Base-by-base conservation (phyloP, 176 grass and related monocot species). In the Cenchrus americanus region DNA sequence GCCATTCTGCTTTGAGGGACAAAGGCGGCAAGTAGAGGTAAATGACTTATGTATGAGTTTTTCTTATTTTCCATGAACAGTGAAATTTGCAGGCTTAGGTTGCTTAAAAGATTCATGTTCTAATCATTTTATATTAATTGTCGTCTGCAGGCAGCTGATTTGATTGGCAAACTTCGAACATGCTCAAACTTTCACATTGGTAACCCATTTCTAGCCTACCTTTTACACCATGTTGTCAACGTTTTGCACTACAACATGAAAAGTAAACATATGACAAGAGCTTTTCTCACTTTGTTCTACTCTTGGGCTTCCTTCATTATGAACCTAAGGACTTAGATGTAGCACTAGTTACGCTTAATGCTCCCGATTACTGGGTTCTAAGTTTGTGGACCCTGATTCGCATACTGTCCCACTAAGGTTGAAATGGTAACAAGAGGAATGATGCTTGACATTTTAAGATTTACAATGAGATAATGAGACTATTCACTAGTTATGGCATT, bases 1-100 rank as follows among this genome's bases (percentile, higher is more conserved):
- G 83, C 96, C 96, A 42, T 98, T 98, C 73, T 90, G 85, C 82
- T 98, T 98, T 49, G 96, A 98, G 85, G 96, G 93, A 84, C 84
- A 92, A 90, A 95, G 85, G 79, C 93, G 93, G 15, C 93, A 88
- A 85, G 46, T 85, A 69, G 93, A 98, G 91, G 96, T 98, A 84
- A 41, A 47, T 32, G 74, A 43, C 57, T 70, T 85, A 26, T 88
- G 65, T 14, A 60, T 7, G 26, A n/a, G 21, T 15, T 23, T 68
- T 59, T 55, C 10, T 77, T 83, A 19, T 32, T 59, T 86, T 78
- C 81, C 21, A 19, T 82, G 14, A 60, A 77, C 23, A 85, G 5
- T 87, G 64, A 47, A 69, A 69, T 60, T 59, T 32, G n/a, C 66
- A 2, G 52, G 11, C 72, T 22, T 12, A 51, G 26, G 60, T 23